These are phyloP conservation scores for Lachnellula hyalina DNA, from an alignment of 2,329 filamentous ascomycete species.

Conservation along the genomic window DNA sequence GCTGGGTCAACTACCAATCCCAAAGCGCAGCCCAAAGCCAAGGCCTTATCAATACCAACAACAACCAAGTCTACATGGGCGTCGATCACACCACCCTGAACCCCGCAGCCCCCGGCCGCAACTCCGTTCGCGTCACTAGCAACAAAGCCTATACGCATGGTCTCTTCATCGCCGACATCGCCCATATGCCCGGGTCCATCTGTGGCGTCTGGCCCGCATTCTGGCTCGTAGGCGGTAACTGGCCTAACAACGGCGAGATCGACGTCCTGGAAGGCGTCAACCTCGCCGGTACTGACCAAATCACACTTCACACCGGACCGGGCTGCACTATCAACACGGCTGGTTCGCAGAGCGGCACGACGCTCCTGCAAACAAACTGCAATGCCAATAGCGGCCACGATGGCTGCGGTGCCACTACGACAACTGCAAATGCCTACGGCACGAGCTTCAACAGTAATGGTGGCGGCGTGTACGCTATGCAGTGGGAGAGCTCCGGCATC, in stretches of 20 bases:
- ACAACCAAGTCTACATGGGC: conserved; percentile 59
- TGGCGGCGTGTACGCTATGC: conserved; percentile 65
- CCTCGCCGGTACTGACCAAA: conserved; percentile 50
- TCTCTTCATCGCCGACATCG: conserved; percentile 66
- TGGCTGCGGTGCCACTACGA: conserved; percentile 32
- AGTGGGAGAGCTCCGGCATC: conserved; percentile 65
- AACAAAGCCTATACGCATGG: conserved; percentile 59
- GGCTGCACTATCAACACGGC: conserved; percentile 39
- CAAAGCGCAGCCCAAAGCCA: conserved; percentile 45
- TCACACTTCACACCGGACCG: conserved; percentile 55
- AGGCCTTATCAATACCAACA: conserved; percentile 53
- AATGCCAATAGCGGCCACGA: conserved; percentile 43
- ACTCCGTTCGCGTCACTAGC: conserved; percentile 63
- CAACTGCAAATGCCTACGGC: conserved; percentile 48
- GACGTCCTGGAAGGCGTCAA: conserved; percentile 65
- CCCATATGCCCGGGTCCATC: conserved; percentile 65
- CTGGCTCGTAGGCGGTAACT: conserved; percentile 50
- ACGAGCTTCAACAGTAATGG: conserved; percentile 59
- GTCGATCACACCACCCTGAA: conserved; percentile 57
- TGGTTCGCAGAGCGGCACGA: conserved; percentile 38
- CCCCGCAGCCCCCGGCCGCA: conserved; percentile 43
- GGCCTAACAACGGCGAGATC: conserved; percentile 61
- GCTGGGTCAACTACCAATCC: conserved; percentile 58
- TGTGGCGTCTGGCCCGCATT: conserved; percentile 73
- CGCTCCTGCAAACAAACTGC: conserved; percentile 37